phyloP scores from a whole-genome alignment of 2,329 filamentous ascomycete genomes.

The Epichloe aotearoae region DNA sequence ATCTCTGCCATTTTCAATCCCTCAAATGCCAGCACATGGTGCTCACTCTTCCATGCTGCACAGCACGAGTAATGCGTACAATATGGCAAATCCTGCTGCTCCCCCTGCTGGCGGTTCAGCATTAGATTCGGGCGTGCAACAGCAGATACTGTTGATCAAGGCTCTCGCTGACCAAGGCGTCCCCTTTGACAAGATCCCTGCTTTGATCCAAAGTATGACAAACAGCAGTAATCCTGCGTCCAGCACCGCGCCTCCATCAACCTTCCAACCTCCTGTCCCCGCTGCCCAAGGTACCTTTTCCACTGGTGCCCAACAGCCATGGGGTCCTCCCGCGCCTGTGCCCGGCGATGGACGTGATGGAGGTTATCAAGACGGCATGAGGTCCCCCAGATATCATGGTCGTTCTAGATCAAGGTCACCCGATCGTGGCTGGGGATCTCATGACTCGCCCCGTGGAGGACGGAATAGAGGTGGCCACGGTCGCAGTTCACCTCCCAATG shows the following conservation, averaged over 20 bases:
- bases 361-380: constrained; percentile 41
- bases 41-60: constrained; percentile 18
- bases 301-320: constrained; percentile 18
- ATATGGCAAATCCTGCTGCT: constrained; percentile 21
- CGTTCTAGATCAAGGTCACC: constrained; percentile 73
- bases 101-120: constrained; percentile 21
- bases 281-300: constrained; percentile 31
- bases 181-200: constrained; percentile 61
- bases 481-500: constrained; percentile 41
- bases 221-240: constrained; percentile 20
- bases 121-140: constrained; percentile 45
- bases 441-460: constrained; percentile 49
- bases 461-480: constrained; percentile 62
- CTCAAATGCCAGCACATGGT: constrained; percentile 22
- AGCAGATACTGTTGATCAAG: constrained; percentile 64
- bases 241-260: constrained; percentile 20
- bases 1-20: constrained; percentile 29
- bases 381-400: constrained; percentile 46
- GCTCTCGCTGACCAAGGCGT: constrained; percentile 63
- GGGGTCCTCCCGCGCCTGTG: constrained; percentile 16
- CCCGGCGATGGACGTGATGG: constrained; percentile 41
- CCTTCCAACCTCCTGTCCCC: constrained; percentile 25
- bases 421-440: constrained; percentile 56
- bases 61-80: constrained; percentile 12
- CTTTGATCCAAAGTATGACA: constrained; percentile 41